These are phyloP conservation scores for Excoecaria agallocha DNA, from an alignment of 345 rosid species.

Conservation along the genomic window DNA sequence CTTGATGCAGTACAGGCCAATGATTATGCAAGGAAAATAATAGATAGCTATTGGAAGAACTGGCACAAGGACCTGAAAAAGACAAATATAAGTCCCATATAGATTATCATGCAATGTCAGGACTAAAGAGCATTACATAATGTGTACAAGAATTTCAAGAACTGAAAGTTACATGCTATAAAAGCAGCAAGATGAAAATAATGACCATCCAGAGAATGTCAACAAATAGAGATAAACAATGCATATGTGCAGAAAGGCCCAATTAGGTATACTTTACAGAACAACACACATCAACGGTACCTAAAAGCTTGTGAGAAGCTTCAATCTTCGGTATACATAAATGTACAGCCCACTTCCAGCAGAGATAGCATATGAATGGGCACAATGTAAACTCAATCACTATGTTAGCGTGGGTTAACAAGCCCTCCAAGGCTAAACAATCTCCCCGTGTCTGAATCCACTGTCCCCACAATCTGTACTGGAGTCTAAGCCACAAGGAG, in stretches of 20 bases:
- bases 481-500: slow-evolving; percentile 91
- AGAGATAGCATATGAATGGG: slow-evolving; percentile 30
- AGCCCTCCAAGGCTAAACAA: slow-evolving; percentile 45
- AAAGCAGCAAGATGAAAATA: slow-evolving; percentile 27
- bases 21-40: background rate
- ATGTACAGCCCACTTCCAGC: slow-evolving; percentile 53
- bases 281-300: slow-evolving; percentile 33
- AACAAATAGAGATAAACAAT: slow-evolving; percentile 32
- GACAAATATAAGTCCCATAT: background rate
- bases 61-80: background rate
- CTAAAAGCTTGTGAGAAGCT: slow-evolving; percentile 39
- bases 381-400: slow-evolving; percentile 35
- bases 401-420: slow-evolving; percentile 43
- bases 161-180: slow-evolving; percentile 18
- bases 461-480: slow-evolving; percentile 77
- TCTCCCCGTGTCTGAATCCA: slow-evolving; percentile 83
- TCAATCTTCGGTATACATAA: slow-evolving; percentile 45
- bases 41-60: background rate
- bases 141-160: slow-evolving; percentile 23
- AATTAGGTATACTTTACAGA: slow-evolving; percentile 50
- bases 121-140: slow-evolving; percentile 3
- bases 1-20: background rate
- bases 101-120: background rate
- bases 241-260: slow-evolving; percentile 45
- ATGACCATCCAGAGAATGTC: slow-evolving; percentile 30